phyloP scores from a whole-genome alignment of 2,329 filamentous ascomycete species.

The Helotiales sp. region DNA sequence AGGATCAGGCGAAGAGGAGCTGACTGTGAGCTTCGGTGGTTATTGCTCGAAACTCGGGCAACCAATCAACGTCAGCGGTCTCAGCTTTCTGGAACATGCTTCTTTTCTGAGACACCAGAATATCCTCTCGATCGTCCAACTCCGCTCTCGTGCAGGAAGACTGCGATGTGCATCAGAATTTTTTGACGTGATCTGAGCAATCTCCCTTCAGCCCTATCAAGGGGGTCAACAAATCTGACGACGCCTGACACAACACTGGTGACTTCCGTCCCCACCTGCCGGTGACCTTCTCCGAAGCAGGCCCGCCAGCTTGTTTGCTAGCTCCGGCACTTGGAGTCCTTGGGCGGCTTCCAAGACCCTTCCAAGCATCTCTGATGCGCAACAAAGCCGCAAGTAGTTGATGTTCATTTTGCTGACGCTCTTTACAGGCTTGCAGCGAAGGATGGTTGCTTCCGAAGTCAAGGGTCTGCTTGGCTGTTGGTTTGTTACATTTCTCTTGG shows the following conservation, averaged over 20 bases:
- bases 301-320: not conserved
- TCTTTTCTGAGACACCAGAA: not conserved
- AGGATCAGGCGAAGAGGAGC: constrained; percentile 4
- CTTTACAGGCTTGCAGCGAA: too few species aligned
- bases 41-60: not conserved
- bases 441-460: constrained; percentile 3
- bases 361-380: not conserved
- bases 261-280: not conserved
- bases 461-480: not conserved
- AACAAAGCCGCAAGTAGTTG: not conserved
- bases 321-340: not conserved
- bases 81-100: constrained; percentile 7
- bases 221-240: not conserved
- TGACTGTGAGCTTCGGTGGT: not conserved
- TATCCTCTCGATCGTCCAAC: constrained; percentile 2
- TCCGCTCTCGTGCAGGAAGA: constrained; percentile 18
- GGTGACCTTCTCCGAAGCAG: not conserved
- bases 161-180: constrained; percentile 15
- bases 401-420: not conserved
- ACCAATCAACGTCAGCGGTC: constrained; percentile 4
- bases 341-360: constrained; percentile 6
- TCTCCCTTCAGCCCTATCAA: constrained; percentile 6
- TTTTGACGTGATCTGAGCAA: too few species aligned
- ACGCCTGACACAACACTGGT: constrained; percentile 4
- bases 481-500: not conserved